Conservation (phyloP, 176 grass and related monocot genomes). For the Bromus sterilis region DNA sequence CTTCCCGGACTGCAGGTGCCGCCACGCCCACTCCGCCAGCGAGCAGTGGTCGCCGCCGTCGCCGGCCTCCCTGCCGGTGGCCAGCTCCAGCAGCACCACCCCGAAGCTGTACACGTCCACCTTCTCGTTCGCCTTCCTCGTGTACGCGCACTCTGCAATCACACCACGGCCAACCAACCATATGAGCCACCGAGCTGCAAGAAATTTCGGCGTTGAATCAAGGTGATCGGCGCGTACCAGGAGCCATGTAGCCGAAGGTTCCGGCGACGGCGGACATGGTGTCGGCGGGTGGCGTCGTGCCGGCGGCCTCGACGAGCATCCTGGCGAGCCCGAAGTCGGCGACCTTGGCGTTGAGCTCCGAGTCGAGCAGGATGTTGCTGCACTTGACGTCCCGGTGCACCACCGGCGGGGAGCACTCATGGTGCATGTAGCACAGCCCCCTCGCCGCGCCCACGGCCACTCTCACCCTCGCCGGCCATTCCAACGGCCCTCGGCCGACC, state of each 20-base stretch:
- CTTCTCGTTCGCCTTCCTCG: conserved; percentile 81
- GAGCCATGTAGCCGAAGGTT: conserved; percentile 92
- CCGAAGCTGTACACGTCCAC: conserved; percentile 95
- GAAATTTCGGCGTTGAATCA: background rate
- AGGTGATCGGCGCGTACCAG: conserved; percentile 34
- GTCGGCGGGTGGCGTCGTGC: conserved; percentile 10
- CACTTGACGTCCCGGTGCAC: conserved; percentile 84
- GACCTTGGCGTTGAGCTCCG: conserved; percentile 55
- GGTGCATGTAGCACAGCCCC: conserved; percentile 86
- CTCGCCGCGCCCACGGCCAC: conserved; percentile 58
- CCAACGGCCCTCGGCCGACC: conserved; percentile 10
- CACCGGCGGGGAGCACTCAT: conserved; percentile 66
- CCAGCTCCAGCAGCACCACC: conserved; percentile 79
- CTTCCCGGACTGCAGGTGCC: conserved; percentile 43
- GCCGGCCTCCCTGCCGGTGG: conserved; percentile 74
- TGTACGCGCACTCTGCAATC: conserved; percentile 56
- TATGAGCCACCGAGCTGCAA: background rate
- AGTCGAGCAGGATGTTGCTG: conserved; percentile 84
- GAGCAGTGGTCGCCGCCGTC: conserved; percentile 51
- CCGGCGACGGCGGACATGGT: conserved; percentile 56
- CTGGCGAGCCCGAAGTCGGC: conserved; percentile 85
- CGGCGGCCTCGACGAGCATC: conserved; percentile 38
- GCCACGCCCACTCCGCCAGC: conserved; percentile 80
- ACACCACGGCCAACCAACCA: background rate
- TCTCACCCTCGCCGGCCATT: conserved; percentile 59